These are phyloP conservation scores for Starmerella floris DNA, from an alignment of 805 yeast species.

Conservation along the genomic window DNA sequence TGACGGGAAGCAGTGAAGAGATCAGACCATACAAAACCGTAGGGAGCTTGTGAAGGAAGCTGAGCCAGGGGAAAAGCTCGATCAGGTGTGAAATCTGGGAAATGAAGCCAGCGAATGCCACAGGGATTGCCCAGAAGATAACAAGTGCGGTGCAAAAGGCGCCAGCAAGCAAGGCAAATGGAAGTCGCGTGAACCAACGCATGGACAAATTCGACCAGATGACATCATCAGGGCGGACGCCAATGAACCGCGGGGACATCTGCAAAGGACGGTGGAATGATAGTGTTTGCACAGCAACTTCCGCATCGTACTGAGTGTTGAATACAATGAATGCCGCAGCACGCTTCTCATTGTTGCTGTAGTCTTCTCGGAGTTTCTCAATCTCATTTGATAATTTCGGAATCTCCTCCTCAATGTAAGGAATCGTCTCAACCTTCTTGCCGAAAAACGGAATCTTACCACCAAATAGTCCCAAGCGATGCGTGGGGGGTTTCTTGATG, in stretches of 20 bases:
- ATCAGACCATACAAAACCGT: slow-evolving; percentile 58
- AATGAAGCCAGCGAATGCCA: slow-evolving; percentile 90
- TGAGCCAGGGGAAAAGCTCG: slow-evolving; percentile 41
- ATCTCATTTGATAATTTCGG: slow-evolving; percentile 60
- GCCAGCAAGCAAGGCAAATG: slow-evolving; percentile 48
- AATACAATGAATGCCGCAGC: slow-evolving; percentile 76
- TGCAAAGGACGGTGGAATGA: slow-evolving; percentile 35
- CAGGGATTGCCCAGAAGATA: slow-evolving; percentile 92
- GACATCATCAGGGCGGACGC: slow-evolving; percentile 67
- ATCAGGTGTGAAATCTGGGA: slow-evolving; percentile 61
- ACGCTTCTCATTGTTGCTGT: slow-evolving; percentile 48
- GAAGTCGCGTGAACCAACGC: slow-evolving; percentile 42
- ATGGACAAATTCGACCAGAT: slow-evolving; percentile 67
- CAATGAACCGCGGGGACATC: slow-evolving; percentile 40
- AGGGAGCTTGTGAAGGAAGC: slow-evolving; percentile 68
- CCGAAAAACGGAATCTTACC: slow-evolving; percentile 41
- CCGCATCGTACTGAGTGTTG: slow-evolving; percentile 73
- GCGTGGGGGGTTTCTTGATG: slow-evolving; percentile 70
- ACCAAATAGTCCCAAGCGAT: slow-evolving; percentile 42
- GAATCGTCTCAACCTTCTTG: slow-evolving; percentile 71
- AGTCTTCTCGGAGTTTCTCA: slow-evolving; percentile 40
- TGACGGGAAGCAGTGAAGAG: slow-evolving; percentile 76
- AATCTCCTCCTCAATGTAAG: slow-evolving; percentile 53
- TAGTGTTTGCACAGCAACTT: slow-evolving; percentile 70
- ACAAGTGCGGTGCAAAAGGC: slow-evolving; percentile 48